Percentiles rank a stretch among this genome's conserved stretches.
phyloP scores from a whole-genome alignment of 208 protist species.

The Cochliopodium minus region DNA sequence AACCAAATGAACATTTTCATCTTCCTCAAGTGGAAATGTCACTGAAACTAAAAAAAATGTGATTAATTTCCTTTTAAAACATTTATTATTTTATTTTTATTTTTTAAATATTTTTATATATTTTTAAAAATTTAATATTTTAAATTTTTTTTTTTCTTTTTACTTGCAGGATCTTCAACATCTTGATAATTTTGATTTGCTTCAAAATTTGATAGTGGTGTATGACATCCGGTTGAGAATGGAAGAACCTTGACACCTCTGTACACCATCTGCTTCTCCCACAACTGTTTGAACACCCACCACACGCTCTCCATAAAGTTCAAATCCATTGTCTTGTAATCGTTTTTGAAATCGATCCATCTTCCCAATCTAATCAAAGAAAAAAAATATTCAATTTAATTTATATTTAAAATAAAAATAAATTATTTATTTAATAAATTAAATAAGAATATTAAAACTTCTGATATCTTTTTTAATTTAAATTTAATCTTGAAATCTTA shows the following conservation, averaged over 20 bases:
- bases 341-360: slow-evolving; percentile 49
- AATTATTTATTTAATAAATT: too few relatives aligned
- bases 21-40: slow-evolving; percentile 61
- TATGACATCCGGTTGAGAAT: slow-evolving; percentile 89
- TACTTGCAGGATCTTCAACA: slow-evolving; percentile 65
- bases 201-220: slow-evolving; percentile 99
- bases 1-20: slow-evolving; percentile 64
- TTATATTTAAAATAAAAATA: too few relatives aligned
- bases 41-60: slow-evolving; percentile 43
- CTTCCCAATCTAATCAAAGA: background rate
- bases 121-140: too few relatives aligned
- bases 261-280: slow-evolving; percentile 93
- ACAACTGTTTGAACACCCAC: slow-evolving; percentile 96
- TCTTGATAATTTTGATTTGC: slow-evolving; percentile 93
- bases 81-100: too few relatives aligned
- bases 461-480: too few relatives aligned
- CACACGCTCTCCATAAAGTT: slow-evolving; percentile 99
- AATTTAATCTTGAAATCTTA: too few relatives aligned
- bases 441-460: too few relatives aligned
- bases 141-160: too few relatives aligned
- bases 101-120: too few relatives aligned
- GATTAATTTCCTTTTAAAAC: background rate
- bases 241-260: slow-evolving; percentile 98
- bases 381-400: too few relatives aligned
- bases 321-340: slow-evolving; percentile 97